Percentiles rank a stretch among this genome's conserved stretches.
Conservation (phyloP, 148 eudicot genomes). For the Chenopodium suecicum region DNA sequence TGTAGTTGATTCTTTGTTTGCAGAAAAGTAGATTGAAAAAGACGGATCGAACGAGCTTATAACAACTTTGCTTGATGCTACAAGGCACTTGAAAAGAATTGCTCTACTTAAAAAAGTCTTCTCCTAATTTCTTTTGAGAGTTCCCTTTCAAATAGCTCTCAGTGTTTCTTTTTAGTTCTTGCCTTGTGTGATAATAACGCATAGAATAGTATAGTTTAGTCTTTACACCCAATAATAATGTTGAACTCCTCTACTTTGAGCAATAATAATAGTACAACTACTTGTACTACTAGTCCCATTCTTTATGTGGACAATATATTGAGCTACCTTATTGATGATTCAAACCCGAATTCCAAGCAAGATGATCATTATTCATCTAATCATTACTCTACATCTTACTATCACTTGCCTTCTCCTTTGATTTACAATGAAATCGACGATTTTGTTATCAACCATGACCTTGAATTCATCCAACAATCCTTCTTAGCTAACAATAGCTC, state of each 20-base stretch:
- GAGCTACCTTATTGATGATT: constrained; percentile 14
- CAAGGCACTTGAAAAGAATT: background rate
- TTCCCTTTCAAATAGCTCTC: constrained; percentile 14
- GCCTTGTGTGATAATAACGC: constrained; percentile 7
- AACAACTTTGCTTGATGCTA: background rate
- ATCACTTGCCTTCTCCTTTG: constrained; percentile 24
- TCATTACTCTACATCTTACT: constrained; percentile 13
- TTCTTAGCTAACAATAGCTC: constrained; percentile 14
- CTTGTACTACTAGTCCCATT: background rate
- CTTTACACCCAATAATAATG: constrained; percentile 1
- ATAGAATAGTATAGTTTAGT: constrained; percentile 1
- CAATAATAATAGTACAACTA: background rate
- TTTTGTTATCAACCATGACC: constrained; percentile 24
- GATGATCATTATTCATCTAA: background rate
- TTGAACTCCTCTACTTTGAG: constrained; percentile 20
- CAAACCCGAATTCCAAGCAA: constrained; percentile 1
- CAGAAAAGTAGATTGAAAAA: constrained; percentile 16
- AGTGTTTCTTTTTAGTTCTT: constrained; percentile 4
- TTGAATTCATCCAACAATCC: constrained; percentile 27
- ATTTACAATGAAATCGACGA: constrained; percentile 19
- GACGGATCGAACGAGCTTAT: constrained; percentile 11
- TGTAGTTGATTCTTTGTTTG: constrained; percentile 16
- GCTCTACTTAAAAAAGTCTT: background rate
- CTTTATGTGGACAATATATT: constrained; percentile 18
- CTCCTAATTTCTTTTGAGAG: background rate